Base-by-base conservation (phyloP, 164 flowering plant genomes). In the Vitis amurensis region DNA sequence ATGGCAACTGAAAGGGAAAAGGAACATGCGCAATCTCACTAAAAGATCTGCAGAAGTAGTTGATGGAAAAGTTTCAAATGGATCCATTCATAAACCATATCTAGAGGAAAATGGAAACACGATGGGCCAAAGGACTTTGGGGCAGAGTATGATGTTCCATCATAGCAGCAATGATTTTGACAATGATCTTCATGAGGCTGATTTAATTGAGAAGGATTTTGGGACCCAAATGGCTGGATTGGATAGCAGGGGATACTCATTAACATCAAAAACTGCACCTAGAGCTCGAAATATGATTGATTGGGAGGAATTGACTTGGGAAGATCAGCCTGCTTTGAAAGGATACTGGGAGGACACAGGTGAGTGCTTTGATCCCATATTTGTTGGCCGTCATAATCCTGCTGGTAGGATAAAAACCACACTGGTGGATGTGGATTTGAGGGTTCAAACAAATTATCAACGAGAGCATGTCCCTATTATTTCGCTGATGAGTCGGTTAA, bases 1-100 rank as follows among this genome's bases (percentile, higher is more conserved):
- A 74, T 95, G 99, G 98, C 90, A 87, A 64, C 69, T 83, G 66
- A 96, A 91, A 81, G 93, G 99, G 71, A 96, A 92, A 76, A 83
- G 98, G 70, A 93, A 96, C 63, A 80, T 74, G 62, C 91, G 97
- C 23, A 74, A 77, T 83, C 72, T 86, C 68, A 61, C 73, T 44
- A 91, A 84, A 72, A 82, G 83, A 68, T 73, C 81, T 13, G 16
- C 67, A 17, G 85, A 78, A 60, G 70, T 50, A 2, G n/a, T 50
- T 57, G 83, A 83, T 73, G 73, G 70, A 63, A 57, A 50, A 61
- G 60, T 29, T 76, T 66, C 60, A 3, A 68, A 72, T 67, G 81
- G 83, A 57, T 68, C 76, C 8, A 58, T 10, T 55, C 70, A 71
- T 71, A 78, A 74, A 64, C 63, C 60, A 30, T 72, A 70, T 73